These are phyloP conservation scores for Metschnikowia aberdeeniae DNA, from an alignment of 805 yeast species.

Conservation along the genomic window DNA sequence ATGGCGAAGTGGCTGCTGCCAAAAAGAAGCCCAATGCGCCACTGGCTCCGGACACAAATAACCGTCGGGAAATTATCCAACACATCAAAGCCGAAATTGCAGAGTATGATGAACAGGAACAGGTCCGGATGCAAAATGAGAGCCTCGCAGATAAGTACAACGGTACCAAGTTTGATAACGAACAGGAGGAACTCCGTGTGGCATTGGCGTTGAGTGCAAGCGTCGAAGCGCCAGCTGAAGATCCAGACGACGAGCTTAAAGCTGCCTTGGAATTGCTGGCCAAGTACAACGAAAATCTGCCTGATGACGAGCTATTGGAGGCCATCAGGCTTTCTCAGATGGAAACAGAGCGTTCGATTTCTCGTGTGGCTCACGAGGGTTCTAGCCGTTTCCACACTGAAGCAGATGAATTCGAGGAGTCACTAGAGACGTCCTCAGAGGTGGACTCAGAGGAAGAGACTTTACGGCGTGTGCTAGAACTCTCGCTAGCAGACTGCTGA, in stretches of 20 bases:
- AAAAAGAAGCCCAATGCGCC: conserved; percentile 17
- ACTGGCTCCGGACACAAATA: conserved; percentile 12
- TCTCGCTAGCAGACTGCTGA: conserved; percentile 17
- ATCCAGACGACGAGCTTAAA: conserved; percentile 29
- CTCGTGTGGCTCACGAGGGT: neutral
- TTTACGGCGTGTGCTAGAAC: conserved; percentile 17
- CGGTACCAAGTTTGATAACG: conserved; percentile 34
- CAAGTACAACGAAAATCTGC: neutral
- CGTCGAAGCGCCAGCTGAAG: conserved; percentile 7
- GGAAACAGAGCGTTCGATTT: neutral
- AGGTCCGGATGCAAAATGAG: conserved; percentile 20
- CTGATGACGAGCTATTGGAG: conserved; percentile 1
- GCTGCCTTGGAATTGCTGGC: conserved; percentile 11
- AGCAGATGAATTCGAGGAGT: neutral
- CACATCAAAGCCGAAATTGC: conserved; percentile 33
- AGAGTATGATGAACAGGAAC: conserved; percentile 31
- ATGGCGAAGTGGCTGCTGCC: conserved; percentile 10
- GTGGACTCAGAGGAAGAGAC: conserved; percentile 18
- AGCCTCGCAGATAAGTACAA: conserved; percentile 42
- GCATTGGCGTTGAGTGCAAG: conserved; percentile 24
- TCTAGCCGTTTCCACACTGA: neutral
- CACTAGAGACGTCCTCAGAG: too few species aligned
- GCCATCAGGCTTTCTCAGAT: conserved; percentile 8
- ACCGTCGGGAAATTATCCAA: conserved; percentile 12
- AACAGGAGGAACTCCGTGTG: conserved; percentile 24